A percentile compares a stretch with the other conserved stretches of the same genome.
These are phyloP conservation scores for Eucalyptus marginata DNA, from an alignment of 345 rosid genomes.

Conservation along the genomic window DNA sequence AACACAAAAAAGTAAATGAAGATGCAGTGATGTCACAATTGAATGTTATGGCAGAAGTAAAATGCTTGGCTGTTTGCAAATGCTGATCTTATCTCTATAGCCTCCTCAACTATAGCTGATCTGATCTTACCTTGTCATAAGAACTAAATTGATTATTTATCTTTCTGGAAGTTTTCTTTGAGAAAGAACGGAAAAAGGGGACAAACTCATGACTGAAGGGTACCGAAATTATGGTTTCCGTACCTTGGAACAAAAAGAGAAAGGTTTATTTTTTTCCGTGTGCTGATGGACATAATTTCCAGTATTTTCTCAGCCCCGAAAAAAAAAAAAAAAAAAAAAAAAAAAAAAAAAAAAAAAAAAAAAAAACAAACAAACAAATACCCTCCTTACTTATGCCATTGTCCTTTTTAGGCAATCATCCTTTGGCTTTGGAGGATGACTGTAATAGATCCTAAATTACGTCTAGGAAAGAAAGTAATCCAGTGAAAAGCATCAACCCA, in stretches of 20 bases:
- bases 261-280: background rate
- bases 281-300: background rate
- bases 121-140: background rate
- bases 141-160: background rate
- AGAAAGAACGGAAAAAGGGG: background rate
- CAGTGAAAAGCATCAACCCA: background rate
- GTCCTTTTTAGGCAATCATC: slow-evolving; percentile 13
- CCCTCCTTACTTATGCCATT: background rate
- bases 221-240: background rate
- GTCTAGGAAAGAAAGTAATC: background rate
- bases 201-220: background rate
- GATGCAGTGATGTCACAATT: background rate
- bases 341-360: rapidly evolving
- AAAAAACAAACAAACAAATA: background rate
- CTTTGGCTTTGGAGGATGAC: background rate
- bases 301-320: background rate
- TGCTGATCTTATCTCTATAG: background rate
- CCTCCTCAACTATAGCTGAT: background rate
- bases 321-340: rapidly evolving
- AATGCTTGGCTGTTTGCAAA: background rate
- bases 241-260: background rate
- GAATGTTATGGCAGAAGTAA: background rate
- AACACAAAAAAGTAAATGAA: too few species aligned
- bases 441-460: background rate
- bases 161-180: background rate